Evolutionary conservation across 2,329 filamentous ascomycete genomes (phyloP).

Genomic region (Colletotrichum magnum): DNA sequence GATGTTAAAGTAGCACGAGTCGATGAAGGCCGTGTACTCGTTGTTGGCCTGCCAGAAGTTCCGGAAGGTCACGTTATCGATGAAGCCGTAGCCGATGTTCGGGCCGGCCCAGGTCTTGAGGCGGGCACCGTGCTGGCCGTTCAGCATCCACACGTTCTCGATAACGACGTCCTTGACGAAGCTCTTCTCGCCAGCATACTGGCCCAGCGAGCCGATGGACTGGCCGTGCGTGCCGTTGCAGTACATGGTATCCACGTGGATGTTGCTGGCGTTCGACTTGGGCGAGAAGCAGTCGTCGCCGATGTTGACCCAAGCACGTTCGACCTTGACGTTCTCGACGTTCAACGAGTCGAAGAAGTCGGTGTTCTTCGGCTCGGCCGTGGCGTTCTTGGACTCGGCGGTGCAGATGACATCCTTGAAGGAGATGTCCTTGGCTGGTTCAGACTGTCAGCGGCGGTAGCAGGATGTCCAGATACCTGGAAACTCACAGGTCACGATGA

Average conservation of each 20-base stretch:
- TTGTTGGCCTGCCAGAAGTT: constrained; percentile 70
- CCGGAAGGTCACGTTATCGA: constrained; percentile 74
- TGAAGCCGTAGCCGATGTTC: constrained; percentile 68
- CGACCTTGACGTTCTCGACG: constrained; percentile 40
- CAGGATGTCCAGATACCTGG: too few relatives aligned
- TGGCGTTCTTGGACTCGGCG: constrained; percentile 70
- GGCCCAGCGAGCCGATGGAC: constrained; percentile 72
- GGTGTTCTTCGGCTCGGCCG: constrained; percentile 74
- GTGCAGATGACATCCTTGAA: constrained; percentile 69
- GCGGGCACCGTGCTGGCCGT: constrained; percentile 69
- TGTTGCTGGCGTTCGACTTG: constrained; percentile 73
- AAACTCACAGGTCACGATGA: constrained; percentile 66
- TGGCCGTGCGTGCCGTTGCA: constrained; percentile 75
- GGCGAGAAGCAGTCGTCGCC: constrained; percentile 76
- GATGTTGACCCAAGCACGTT: constrained; percentile 63
- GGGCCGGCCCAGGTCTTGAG: constrained; percentile 75
- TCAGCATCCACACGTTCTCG: constrained; percentile 66
- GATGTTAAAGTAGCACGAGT: constrained; percentile 61
- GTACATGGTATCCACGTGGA: constrained; percentile 70
- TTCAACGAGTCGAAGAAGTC: constrained; percentile 54
- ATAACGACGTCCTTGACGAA: constrained; percentile 64
- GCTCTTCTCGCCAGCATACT: constrained; percentile 64
- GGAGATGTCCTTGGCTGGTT: constrained; percentile 60
- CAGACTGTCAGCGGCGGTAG: neutral
- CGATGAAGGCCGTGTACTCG: constrained; percentile 73